Evolutionary conservation across 1,139 yeast species (phyloP), one percentile per base, ranked within the genome.

Genomic region (Sugiyamaella castrensis): DNA sequence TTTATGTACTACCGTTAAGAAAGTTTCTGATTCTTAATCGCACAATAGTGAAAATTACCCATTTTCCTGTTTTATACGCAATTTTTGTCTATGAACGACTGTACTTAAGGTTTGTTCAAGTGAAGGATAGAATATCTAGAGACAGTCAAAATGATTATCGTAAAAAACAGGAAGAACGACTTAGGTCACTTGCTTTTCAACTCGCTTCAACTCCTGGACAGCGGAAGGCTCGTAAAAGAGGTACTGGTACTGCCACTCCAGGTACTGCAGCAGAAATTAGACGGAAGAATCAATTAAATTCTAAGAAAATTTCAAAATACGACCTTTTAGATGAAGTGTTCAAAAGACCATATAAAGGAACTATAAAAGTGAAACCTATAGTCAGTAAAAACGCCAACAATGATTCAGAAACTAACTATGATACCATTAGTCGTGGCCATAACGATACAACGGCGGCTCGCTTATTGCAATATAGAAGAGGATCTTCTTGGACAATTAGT

Each of bases 11-110:
- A 39, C 70, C 73, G 2, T 52, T 69, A 32, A 53, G 63, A 6
- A 50, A 56, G 47, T 70, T 65, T 50, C 59, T 71, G 33, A 60
- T 63, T 7, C 51, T 68, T 13, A 69, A 70, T 53, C 56, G 73
- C 5, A 57, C 63, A 9, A 53, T 70, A 32, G 67, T 70, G 51
- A 70, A 71, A 50, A 49, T 62, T 33, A 69, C 73, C 7, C 74
- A 70, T 45, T 61, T 69, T 53, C 73, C 71, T 4, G 56, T 69
- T 8, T 59, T 71, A 33, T 54, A 68, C 34, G 52, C 58, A 11
- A 70, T 70, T 10, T 71, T 63, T 48, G 48, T 60, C 4, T 71
- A 68, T 46, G 74, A 71, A 55, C 51, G 64, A 47, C 51, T 65
- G 24, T 59, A 60, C 41, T 38, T 57, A 24, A 46, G 59, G 13